Percentiles rank a stretch among this genome's conserved stretches.
phyloP scores from a whole-genome alignment of 2,329 filamentous ascomycete genomes.

The Bipolaris bicolor region DNA sequence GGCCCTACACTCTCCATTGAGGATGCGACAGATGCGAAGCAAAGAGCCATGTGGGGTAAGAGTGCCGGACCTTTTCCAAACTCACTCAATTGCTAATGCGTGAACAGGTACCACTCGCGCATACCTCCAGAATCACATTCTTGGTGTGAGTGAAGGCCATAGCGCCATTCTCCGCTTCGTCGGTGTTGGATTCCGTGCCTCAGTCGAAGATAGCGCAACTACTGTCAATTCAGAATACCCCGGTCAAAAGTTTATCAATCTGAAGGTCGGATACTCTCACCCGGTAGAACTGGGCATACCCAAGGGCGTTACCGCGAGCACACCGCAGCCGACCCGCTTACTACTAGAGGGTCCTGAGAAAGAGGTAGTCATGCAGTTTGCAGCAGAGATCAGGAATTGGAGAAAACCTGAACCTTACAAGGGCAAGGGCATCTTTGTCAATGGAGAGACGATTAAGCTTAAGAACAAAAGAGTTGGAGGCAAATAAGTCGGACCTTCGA shows the following conservation, averaged over 20 bases:
- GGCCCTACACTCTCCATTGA: conserved; percentile 73
- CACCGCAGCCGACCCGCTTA: conserved; percentile 88
- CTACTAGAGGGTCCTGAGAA: conserved; percentile 87
- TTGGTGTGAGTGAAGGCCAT: conserved; percentile 95
- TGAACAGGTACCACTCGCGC: conserved; percentile 81
- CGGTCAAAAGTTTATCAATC: conserved; percentile 85
- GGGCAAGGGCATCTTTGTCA: conserved; percentile 98
- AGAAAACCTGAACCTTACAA: conserved; percentile 96
- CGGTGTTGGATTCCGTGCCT: conserved; percentile 93
- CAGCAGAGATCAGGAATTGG: conserved; percentile 86
- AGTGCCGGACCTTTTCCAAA: not conserved
- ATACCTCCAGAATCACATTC: conserved; percentile 87
- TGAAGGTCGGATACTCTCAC: conserved; percentile 97
- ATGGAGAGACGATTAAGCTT: conserved; percentile 95
- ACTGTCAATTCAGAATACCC: conserved; percentile 71
- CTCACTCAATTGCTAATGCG: conserved; percentile 8
- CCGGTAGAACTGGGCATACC: conserved; percentile 90
- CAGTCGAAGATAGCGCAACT: conserved; percentile 75
- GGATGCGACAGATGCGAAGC: conserved; percentile 71
- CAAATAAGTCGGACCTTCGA: conserved; percentile 45
- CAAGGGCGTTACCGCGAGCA: conserved; percentile 80
- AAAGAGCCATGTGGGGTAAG: conserved; percentile 95
- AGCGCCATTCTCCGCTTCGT: conserved; percentile 90
- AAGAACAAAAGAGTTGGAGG: conserved; percentile 78
- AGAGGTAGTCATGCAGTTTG: conserved; percentile 87